Evolutionary conservation across 176 grass and related monocot genomes (phyloP).

Genomic region (Elymus sibiricus): DNA sequence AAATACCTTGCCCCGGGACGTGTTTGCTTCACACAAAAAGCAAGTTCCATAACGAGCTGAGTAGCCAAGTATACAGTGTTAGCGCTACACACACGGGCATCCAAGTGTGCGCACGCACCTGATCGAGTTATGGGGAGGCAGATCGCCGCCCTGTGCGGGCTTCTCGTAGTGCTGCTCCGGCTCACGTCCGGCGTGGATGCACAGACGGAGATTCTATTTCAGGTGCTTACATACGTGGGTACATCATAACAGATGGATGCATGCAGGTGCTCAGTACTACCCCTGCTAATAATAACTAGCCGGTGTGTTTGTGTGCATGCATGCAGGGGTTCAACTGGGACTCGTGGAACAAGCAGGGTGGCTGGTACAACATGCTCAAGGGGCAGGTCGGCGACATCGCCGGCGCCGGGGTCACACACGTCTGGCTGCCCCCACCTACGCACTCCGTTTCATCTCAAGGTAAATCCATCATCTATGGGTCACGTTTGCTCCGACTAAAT

Average conservation of each 20-base stretch:
- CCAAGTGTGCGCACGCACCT: neutral
- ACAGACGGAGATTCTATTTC: conserved; percentile 35
- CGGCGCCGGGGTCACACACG: conserved; percentile 52
- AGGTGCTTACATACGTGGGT: neutral
- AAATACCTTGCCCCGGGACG: neutral
- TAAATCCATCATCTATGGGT: too few species aligned
- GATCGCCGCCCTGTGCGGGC: neutral
- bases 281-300: too few species aligned
- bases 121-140: neutral
- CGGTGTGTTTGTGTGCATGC: neutral
- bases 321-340: conserved; percentile 83
- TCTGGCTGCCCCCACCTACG: conserved; percentile 83
- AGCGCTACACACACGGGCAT: neutral
- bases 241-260: too few species aligned
- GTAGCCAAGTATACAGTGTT: neutral
- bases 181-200: neutral
- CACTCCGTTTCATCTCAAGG: conserved; percentile 46
- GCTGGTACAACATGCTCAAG: conserved; percentile 66
- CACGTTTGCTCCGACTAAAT: too few species aligned
- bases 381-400: conserved; percentile 49
- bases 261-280: neutral
- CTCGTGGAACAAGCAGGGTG: conserved; percentile 76
- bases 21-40: neutral
- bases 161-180: neutral
- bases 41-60: neutral